Evolutionary conservation across 768 basidiomycete species (phyloP).

Genomic region (Kwoniella pini): DNA sequence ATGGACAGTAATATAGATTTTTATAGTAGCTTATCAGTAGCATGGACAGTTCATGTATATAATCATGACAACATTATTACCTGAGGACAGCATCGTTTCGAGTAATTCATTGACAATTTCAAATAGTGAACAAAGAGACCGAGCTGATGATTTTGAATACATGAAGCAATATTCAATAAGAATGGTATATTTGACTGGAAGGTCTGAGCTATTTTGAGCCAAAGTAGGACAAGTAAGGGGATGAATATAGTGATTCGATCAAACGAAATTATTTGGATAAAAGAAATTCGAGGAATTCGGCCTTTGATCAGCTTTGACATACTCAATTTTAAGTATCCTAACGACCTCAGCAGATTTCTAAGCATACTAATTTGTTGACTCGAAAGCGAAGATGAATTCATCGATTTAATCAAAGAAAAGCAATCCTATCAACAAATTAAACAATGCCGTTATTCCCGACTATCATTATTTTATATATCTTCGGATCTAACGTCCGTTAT

Average conservation of each 20-base stretch:
- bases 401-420: too few species aligned
- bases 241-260: slow-evolving; percentile 35
- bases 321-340: too few species aligned
- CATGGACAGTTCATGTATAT: not conserved
- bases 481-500: not conserved
- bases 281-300: too few species aligned
- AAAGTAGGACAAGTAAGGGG: slow-evolving; percentile 27
- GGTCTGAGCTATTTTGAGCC: slow-evolving; percentile 26
- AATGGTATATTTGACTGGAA: slow-evolving; percentile 14
- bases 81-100: not conserved
- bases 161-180: too few species aligned
- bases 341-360: too few species aligned
- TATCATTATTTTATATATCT: not conserved
- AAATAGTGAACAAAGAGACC: too few species aligned
- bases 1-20: not conserved
- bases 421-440: too few species aligned
- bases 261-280: slow-evolving; percentile 39
- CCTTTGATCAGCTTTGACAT: too few species aligned
- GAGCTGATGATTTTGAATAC: too few species aligned
- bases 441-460: slow-evolving; percentile 12
- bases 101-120: too few species aligned
- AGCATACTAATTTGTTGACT: too few species aligned
- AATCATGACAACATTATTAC: not conserved
- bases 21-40: not conserved
- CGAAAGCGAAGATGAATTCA: too few species aligned